Evolutionary conservation across 768 basidiomycete species (phyloP).

Genomic region (Gymnopilus junonius): DNA sequence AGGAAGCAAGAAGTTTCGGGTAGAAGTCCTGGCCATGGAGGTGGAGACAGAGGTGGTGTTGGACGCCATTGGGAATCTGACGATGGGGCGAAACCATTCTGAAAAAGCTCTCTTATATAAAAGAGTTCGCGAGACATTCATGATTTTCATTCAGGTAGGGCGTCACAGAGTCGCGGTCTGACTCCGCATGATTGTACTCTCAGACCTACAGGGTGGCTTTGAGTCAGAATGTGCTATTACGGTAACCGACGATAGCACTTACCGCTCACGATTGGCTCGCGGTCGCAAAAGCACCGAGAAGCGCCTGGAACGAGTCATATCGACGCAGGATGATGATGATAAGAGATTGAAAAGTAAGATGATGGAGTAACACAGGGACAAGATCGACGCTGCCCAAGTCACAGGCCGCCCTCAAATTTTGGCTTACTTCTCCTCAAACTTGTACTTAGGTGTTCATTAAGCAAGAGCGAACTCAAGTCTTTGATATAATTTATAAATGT

Average conservation of each 20-base stretch:
- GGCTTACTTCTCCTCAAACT: too few relatives aligned
- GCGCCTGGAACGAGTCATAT: neutral
- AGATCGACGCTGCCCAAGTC: too few relatives aligned
- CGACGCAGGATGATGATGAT: neutral
- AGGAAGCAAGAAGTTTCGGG: slow-evolving; percentile 58
- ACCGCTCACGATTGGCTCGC: neutral
- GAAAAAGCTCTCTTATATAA: neutral
- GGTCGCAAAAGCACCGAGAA: neutral
- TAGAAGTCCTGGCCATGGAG: neutral
- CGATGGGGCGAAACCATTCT: neutral
- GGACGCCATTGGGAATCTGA: neutral
- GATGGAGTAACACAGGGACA: too few relatives aligned
- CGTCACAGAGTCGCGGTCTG: neutral
- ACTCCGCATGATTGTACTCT: neutral
- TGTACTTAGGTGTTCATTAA: too few relatives aligned
- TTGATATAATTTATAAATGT: too few relatives aligned
- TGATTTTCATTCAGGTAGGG: neutral
- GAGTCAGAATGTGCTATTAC: neutral
- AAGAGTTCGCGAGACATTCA: neutral
- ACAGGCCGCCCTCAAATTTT: too few relatives aligned
- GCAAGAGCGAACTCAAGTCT: too few relatives aligned
- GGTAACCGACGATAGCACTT: neutral
- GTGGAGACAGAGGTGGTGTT: neutral
- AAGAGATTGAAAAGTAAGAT: too few relatives aligned
- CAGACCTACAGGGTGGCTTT: neutral